Percentiles rank a stretch among this genome's conserved stretches.
phyloP scores from a whole-genome alignment of 2,329 filamentous ascomycete species.

The Sporothrix humicola region DNA sequence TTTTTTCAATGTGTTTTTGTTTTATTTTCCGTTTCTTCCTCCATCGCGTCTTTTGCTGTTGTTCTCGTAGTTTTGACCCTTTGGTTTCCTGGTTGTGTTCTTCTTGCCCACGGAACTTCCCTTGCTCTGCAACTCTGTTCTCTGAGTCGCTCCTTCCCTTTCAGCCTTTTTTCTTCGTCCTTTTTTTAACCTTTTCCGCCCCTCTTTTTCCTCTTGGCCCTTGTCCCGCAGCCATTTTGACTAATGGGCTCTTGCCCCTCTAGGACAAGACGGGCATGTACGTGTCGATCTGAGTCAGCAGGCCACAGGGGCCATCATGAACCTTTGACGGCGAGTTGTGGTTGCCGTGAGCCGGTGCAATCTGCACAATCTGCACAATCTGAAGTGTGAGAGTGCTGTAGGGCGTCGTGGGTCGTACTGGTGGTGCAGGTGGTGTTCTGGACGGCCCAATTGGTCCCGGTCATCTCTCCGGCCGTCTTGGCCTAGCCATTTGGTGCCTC shows the following conservation, averaged over 20 bases:
- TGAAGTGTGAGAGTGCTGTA: background rate
- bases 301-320: background rate
- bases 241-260: background rate
- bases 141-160: background rate
- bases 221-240: background rate
- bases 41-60: background rate
- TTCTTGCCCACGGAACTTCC: background rate
- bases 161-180: no score
- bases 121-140: background rate
- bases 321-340: background rate
- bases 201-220: background rate
- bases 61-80: background rate
- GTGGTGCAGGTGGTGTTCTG: background rate
- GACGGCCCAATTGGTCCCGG: no score
- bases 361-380: background rate
- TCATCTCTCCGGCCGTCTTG: background rate
- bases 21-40: background rate
- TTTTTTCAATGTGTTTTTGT: background rate
- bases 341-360: conserved; percentile 11
- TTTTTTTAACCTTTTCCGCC: background rate
- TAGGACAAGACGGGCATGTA: background rate
- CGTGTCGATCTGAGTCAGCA: conserved; percentile 4
- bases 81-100: background rate
- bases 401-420: background rate
- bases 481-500: background rate